These are phyloP conservation scores for Pittosporum tobira DNA, from an alignment of 129 eudicot species.

Conservation along the genomic window DNA sequence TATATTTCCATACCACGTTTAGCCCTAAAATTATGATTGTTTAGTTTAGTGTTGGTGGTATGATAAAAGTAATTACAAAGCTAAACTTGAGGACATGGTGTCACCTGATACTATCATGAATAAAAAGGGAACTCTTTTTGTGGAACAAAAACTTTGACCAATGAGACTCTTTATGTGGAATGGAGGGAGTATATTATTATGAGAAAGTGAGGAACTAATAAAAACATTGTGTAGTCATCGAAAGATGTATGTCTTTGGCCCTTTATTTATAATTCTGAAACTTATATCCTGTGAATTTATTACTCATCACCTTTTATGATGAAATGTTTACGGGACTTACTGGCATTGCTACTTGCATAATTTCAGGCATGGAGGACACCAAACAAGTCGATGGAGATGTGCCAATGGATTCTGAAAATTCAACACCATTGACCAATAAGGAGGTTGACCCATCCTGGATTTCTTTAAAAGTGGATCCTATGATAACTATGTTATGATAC, in stretches of 20 bases:
- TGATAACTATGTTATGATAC: neutral
- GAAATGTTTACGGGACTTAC: slow-evolving; percentile 1
- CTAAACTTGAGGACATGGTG: too few relatives aligned
- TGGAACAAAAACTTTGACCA: too few relatives aligned
- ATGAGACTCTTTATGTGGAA: too few relatives aligned
- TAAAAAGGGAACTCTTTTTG: too few relatives aligned
- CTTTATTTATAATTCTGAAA: too few relatives aligned
- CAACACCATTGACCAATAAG: slow-evolving; percentile 50
- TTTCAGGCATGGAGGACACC: slow-evolving; percentile 28
- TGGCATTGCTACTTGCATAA: slow-evolving; percentile 16
- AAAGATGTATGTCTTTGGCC: neutral
- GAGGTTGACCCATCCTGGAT: slow-evolving; percentile 44
- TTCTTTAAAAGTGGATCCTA: neutral
- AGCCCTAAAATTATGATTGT: too few relatives aligned
- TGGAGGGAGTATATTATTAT: too few relatives aligned
- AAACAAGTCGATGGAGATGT: slow-evolving; percentile 9
- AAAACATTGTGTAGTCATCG: neutral
- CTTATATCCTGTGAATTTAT: neutral
- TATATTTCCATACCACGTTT: too few relatives aligned
- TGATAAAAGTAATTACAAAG: too few relatives aligned
- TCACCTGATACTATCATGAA: too few relatives aligned
- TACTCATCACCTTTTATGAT: neutral
- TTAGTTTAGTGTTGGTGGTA: too few relatives aligned
- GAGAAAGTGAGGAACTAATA: too few relatives aligned
- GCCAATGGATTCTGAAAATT: slow-evolving; percentile 29